Evolutionary conservation across 2,329 filamentous ascomycete genomes (phyloP).

Genomic region (Diaporthe sp.): DNA sequence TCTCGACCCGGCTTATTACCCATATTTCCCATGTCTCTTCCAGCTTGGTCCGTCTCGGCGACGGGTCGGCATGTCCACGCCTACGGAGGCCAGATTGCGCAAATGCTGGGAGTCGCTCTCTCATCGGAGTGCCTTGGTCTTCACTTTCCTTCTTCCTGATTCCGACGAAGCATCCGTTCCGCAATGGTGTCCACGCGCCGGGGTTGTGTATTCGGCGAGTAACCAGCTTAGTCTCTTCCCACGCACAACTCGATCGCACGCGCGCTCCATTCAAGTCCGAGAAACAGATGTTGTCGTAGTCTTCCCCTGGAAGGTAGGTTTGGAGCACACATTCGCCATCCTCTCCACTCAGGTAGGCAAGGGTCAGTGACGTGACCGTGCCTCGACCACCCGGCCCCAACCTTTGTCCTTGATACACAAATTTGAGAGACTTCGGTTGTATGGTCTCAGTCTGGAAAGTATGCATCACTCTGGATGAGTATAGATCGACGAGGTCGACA

Average conservation of each 20-base stretch:
- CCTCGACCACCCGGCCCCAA: slow-evolving; percentile 66
- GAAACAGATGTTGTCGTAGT: slow-evolving; percentile 69
- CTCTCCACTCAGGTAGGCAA: slow-evolving; percentile 72
- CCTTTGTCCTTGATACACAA: slow-evolving; percentile 66
- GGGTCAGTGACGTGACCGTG: slow-evolving; percentile 71
- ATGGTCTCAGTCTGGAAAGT: slow-evolving; percentile 72
- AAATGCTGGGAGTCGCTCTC: slow-evolving; percentile 39
- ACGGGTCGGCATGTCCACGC: slow-evolving; percentile 31
- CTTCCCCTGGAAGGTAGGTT: slow-evolving; percentile 68
- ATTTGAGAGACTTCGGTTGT: slow-evolving; percentile 69
- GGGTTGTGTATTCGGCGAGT: slow-evolving; percentile 70
- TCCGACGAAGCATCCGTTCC: slow-evolving; percentile 72
- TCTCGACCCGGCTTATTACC: slow-evolving; percentile 62
- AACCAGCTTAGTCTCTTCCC: slow-evolving; percentile 64
- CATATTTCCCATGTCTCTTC: slow-evolving; percentile 66
- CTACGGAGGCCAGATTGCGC: slow-evolving; percentile 38
- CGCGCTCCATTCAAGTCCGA: slow-evolving; percentile 56
- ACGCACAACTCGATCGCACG: slow-evolving; percentile 61
- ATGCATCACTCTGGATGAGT: slow-evolving; percentile 68
- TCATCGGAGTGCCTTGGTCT: slow-evolving; percentile 40
- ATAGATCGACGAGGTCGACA: slow-evolving; percentile 72
- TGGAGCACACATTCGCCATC: slow-evolving; percentile 75
- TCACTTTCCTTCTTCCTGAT: slow-evolving; percentile 61
- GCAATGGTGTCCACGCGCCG: slow-evolving; percentile 74
- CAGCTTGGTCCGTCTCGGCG: slow-evolving; percentile 12